phyloP scores from a whole-genome alignment of 371 early-diverging fungal species.

The Actinomortierella wolfii region DNA sequence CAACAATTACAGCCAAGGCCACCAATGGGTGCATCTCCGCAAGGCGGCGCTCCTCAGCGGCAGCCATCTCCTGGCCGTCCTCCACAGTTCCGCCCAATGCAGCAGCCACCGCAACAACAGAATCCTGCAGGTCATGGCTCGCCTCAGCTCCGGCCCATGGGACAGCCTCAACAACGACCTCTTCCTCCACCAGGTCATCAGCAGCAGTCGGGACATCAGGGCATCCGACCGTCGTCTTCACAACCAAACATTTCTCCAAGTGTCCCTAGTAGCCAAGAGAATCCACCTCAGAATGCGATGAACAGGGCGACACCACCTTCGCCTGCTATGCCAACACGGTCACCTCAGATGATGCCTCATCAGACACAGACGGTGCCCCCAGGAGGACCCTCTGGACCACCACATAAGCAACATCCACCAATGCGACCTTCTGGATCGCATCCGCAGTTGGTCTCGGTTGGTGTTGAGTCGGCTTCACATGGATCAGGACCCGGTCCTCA shows the following conservation, averaged over 20 bases:
- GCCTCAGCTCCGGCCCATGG: not conserved
- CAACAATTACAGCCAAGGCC: constrained; percentile 14
- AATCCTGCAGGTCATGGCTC: not conserved
- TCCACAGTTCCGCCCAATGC: constrained; percentile 9
- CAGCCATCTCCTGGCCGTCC: constrained; percentile 1
- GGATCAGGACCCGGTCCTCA: constrained; percentile 20
- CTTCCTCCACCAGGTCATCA: not conserved
- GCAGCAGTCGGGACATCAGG: constrained; percentile 6
- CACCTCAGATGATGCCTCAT: not conserved
- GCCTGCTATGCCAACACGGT: not conserved
- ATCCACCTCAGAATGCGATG: not conserved
- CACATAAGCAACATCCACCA: constrained; percentile 16
- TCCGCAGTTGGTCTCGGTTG: constrained; percentile 1
- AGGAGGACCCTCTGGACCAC: constrained; percentile 12
- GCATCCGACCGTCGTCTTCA: constrained; percentile 2
- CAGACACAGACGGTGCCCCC: constrained; percentile 4
- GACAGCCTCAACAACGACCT: not conserved
- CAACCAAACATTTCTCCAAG: not conserved
- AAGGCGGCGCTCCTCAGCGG: constrained; percentile 6
- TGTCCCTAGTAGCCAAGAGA: not conserved
- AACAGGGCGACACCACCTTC: not conserved
- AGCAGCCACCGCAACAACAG: constrained; percentile 3
- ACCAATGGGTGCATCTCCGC: no score
- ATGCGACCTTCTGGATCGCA: constrained; percentile 30
- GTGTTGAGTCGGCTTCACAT: constrained; percentile 2